Conservation (phyloP, 768 basidiomycete genomes). For the Rhizopogon roseolus region DNA sequence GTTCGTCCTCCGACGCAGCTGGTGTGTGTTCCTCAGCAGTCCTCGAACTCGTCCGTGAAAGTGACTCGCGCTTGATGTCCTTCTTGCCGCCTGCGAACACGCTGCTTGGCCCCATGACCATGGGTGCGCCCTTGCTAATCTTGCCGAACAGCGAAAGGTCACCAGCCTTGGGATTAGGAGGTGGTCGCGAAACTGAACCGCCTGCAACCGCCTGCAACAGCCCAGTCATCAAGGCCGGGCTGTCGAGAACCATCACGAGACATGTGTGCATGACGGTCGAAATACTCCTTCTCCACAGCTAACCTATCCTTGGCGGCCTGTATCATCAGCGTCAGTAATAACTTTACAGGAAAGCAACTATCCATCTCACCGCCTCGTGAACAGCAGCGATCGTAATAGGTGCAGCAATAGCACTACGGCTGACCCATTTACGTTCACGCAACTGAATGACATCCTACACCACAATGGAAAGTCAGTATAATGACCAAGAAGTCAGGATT, state of each 20-base stretch:
- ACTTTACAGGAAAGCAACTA: neutral
- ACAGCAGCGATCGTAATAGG: conserved; percentile 88
- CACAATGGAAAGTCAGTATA: neutral
- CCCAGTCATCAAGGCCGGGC: conserved; percentile 84
- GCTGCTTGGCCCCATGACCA: conserved; percentile 81
- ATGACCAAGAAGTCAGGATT: neutral
- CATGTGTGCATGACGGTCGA: conserved; percentile 65
- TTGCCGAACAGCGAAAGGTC: conserved; percentile 88
- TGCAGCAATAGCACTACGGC: conserved; percentile 66
- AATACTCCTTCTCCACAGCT: conserved; percentile 53
- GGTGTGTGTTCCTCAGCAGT: conserved; percentile 42
- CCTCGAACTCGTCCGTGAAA: conserved; percentile 75
- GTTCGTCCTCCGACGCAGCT: conserved; percentile 45
- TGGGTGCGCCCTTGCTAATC: conserved; percentile 44
- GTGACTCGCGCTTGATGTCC: conserved; percentile 60
- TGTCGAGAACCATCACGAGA: conserved; percentile 87
- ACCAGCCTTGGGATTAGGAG: conserved; percentile 60
- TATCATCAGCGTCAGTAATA: conserved; percentile 1
- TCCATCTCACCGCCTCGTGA: conserved; percentile 68
- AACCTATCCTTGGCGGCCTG: conserved; percentile 84
- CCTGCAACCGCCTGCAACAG: conserved; percentile 67
- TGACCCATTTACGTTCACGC: conserved; percentile 77
- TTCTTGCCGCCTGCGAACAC: conserved; percentile 73
- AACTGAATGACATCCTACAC: conserved; percentile 86
- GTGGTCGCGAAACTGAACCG: conserved; percentile 45